Conservation (phyloP, 2,329 filamentous ascomycete species). For the Colletotrichum lindemuthianum region DNA sequence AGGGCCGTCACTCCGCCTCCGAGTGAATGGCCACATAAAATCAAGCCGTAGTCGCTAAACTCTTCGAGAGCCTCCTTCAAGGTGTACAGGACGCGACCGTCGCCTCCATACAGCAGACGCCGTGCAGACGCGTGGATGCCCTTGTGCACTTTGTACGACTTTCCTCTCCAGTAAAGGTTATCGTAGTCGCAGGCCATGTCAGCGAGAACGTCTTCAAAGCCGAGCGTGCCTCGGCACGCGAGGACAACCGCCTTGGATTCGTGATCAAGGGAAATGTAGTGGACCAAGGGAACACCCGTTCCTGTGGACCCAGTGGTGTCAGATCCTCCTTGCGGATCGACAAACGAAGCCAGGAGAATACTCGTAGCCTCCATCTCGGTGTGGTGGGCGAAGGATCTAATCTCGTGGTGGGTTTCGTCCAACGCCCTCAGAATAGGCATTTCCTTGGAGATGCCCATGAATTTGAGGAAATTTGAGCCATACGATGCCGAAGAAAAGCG, state of each 20-base stretch:
- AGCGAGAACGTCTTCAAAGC: slow-evolving; percentile 78
- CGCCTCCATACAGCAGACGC: slow-evolving; percentile 73
- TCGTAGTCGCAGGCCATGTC: slow-evolving; percentile 82
- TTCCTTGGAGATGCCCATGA: slow-evolving; percentile 69
- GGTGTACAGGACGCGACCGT: slow-evolving; percentile 73
- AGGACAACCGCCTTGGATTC: slow-evolving; percentile 77
- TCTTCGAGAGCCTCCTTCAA: slow-evolving; percentile 73
- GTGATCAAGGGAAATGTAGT: slow-evolving; percentile 78
- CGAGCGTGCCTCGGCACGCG: slow-evolving; percentile 77
- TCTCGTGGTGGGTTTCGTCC: slow-evolving; percentile 66
- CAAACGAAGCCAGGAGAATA: slow-evolving; percentile 75
- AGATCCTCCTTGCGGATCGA: slow-evolving; percentile 74
- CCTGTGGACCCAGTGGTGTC: slow-evolving; percentile 72
- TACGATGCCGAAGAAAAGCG: slow-evolving; percentile 75
- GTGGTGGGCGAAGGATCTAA: slow-evolving; percentile 72
- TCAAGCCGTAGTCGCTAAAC: slow-evolving; percentile 75
- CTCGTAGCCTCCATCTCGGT: slow-evolving; percentile 67
- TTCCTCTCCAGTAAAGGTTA: slow-evolving; percentile 70
- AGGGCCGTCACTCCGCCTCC: slow-evolving; percentile 77
- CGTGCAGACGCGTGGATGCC: slow-evolving; percentile 78
- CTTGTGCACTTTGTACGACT: slow-evolving; percentile 76
- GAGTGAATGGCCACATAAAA: slow-evolving; percentile 75
- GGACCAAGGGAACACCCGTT: slow-evolving; percentile 75
- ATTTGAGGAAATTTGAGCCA: slow-evolving; percentile 69
- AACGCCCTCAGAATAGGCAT: slow-evolving; percentile 52